phyloP scores from a whole-genome alignment of 108 stramenopile genomes.

The Pseudonitzschia pungens region DNA sequence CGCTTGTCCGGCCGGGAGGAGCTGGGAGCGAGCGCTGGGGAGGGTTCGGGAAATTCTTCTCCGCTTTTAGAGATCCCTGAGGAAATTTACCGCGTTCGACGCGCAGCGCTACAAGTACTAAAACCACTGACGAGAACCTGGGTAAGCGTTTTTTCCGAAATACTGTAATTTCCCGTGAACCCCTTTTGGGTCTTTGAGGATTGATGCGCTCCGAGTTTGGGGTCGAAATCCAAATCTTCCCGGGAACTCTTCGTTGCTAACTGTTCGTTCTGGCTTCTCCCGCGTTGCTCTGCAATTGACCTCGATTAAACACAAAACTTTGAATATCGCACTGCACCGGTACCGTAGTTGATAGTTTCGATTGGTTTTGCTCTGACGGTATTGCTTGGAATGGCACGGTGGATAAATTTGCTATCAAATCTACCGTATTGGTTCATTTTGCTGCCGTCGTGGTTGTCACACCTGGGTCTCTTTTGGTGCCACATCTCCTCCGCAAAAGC shows the following conservation, averaged over 20 bases:
- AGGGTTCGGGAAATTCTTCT: slow-evolving; percentile 17
- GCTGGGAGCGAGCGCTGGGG: slow-evolving; percentile 1
- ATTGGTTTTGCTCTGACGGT: slow-evolving; percentile 71
- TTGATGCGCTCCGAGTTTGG: not conserved
- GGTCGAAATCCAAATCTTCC: not conserved
- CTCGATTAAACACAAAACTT: not conserved
- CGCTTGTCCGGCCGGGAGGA: not conserved
- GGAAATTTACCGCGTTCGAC: slow-evolving; percentile 79
- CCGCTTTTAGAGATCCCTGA: slow-evolving; percentile 76
- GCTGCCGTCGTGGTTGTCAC: slow-evolving; percentile 74
- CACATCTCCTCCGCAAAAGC: slow-evolving; percentile 71
- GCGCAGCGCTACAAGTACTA: slow-evolving; percentile 71
- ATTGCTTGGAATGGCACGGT: slow-evolving; percentile 65
- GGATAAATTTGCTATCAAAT: slow-evolving; percentile 55
- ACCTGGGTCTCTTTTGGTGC: slow-evolving; percentile 64
- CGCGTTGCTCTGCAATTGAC: not conserved
- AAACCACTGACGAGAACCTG: slow-evolving; percentile 82
- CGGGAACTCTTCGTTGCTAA: not conserved
- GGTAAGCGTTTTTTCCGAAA: slow-evolving; percentile 44
- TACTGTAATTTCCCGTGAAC: slow-evolving; percentile 2
- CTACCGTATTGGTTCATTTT: slow-evolving; percentile 80
- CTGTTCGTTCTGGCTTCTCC: not conserved
- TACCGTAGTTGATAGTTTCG: slow-evolving; percentile 69
- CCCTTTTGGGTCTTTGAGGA: not conserved
- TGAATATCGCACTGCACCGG: not conserved